Conservation (phyloP, 2,329 filamentous ascomycete genomes). For the Boeremia lycopersici region DNA sequence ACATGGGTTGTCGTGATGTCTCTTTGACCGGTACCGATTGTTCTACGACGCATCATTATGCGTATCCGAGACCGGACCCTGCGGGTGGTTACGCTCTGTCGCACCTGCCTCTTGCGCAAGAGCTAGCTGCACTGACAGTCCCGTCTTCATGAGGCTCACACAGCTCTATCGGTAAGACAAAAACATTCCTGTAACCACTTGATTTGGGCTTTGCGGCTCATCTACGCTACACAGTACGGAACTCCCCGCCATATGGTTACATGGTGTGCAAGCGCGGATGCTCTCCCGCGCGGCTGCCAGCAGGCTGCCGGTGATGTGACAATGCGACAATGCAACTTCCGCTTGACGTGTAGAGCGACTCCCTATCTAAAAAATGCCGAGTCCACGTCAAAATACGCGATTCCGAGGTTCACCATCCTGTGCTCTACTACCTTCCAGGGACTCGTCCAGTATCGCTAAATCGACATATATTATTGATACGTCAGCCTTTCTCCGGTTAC, state of each 20-base stretch:
- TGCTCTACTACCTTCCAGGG: background rate
- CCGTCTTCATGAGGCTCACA: background rate
- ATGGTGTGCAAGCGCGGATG: background rate
- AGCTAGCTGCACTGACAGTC: background rate
- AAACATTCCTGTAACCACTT: background rate
- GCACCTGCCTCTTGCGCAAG: conserved; percentile 1
- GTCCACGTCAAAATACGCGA: background rate
- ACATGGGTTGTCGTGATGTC: no score
- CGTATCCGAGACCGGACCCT: background rate
- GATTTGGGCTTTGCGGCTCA: background rate
- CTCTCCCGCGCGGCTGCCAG: conserved; percentile 3
- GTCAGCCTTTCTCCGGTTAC: background rate
- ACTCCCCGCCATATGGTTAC: background rate
- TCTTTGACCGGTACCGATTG: background rate
- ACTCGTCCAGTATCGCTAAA: background rate
- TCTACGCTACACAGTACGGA: background rate
- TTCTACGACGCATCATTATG: background rate
- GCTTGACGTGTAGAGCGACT: background rate
- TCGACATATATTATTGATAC: background rate
- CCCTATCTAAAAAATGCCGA: background rate
- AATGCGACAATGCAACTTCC: conserved; percentile 1
- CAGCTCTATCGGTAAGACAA: conserved; percentile 1
- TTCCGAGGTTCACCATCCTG: background rate
- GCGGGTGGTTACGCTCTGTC: background rate
- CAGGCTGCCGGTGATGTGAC: background rate